Conservation (phyloP, 148 eudicot genomes). For the Polygonum aviculare region DNA sequence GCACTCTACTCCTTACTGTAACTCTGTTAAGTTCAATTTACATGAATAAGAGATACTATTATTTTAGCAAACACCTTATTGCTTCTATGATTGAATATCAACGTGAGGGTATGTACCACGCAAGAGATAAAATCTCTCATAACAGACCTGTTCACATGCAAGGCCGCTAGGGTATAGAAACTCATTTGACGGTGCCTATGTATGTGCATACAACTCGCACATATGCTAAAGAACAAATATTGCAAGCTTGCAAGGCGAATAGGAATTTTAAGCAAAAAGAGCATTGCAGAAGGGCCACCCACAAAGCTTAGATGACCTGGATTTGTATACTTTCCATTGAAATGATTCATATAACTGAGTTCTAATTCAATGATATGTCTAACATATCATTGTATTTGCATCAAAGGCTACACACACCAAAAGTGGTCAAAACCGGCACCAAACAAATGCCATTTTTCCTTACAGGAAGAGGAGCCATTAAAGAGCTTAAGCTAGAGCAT, state of each 20-base stretch:
- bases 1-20: background rate
- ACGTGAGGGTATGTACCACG: background rate
- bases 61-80: background rate
- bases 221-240: background rate
- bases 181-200: background rate
- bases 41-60: background rate
- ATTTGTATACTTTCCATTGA: background rate
- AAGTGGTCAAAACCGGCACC: background rate
- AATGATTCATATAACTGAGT: background rate
- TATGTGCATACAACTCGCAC: background rate
- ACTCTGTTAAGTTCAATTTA: background rate
- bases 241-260: background rate
- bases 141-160: background rate
- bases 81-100: background rate
- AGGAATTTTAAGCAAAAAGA: background rate
- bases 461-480: background rate
- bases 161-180: background rate
- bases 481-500: constrained; percentile 38
- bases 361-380: background rate
- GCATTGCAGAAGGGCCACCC: background rate
- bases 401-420: too few species aligned
- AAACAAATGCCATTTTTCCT: background rate
- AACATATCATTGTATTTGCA: too few species aligned
- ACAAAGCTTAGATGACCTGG: background rate
- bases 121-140: background rate